Evolutionary conservation across 2,329 filamentous ascomycete genomes (phyloP), one percentile per base, ranked within the genome.

Genomic region (Trichophyton verrucosum): DNA sequence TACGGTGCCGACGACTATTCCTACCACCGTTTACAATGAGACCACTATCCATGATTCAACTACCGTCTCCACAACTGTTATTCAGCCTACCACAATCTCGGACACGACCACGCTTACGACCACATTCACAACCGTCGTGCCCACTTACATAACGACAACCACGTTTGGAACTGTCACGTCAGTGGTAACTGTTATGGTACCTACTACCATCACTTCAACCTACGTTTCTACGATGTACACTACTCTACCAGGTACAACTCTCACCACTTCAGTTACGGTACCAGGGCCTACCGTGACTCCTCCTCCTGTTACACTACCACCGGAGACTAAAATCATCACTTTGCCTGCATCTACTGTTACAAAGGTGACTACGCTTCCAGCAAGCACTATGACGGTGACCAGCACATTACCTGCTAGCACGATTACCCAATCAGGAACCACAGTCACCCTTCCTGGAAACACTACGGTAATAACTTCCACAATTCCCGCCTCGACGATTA

Each of bases 201-300:
- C 73, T 0, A 60, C 71, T 15, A 75, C 71, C 0, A 40, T 73
- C n/a, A 75, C 69, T 7, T 64, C 62, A 11, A 63, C 17, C 8
- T 61, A 60, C 33, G 62, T 61, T 9, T 61, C 63, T 1, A 66
- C 64, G 3, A 56, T 66, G 9, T 62, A 62, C 3, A 61, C 60
- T n/a, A 60, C 59, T 7, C 27, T 62, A 17, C 38, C 44, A 9
- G 57, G 36, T 11, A 33, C 60, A 3, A 60, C 58, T 7, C 17
- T 58, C 15, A 55, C 13, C 15, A 15, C 33, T n/a, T 27, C 49
- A 6, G 53, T 57, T 46, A 58, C 47, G 3, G 47, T 51, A 3
- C 64, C 65, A 5, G 64, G 64, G 3, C 24, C 47, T 24, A 60
- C 64, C 20, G 42, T 61, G 2, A 64, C 60, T 4, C 55, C 57